These are phyloP conservation scores for Hirschioporus abietinus DNA, from an alignment of 768 basidiomycete species.

Conservation along the genomic window DNA sequence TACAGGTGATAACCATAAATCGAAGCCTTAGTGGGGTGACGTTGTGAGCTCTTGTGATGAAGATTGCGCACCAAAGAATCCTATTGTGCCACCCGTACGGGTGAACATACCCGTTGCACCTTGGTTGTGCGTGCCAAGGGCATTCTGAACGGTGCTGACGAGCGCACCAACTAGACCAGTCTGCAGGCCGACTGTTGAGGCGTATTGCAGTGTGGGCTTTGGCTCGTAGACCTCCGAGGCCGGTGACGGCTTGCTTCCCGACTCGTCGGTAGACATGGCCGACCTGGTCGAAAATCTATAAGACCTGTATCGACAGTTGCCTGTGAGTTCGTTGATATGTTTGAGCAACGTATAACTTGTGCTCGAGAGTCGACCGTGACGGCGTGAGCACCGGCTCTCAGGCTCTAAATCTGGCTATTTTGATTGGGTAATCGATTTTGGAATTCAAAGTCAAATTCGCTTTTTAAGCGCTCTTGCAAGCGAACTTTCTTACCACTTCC, in stretches of 20 bases:
- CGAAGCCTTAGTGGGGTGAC: neutral
- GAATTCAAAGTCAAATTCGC: neutral
- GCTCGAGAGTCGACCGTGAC: too few relatives aligned
- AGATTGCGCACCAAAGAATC: slow-evolving; percentile 71
- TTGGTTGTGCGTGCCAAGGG: slow-evolving; percentile 64
- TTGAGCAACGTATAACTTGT: neutral
- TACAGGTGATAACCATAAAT: neutral
- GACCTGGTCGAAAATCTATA: neutral
- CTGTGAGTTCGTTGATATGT: neutral
- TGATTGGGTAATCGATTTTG: neutral
- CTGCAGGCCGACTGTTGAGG: slow-evolving; percentile 56
- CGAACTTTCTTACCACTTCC: neutral
- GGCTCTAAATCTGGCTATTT: neutral
- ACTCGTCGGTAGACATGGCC: neutral
- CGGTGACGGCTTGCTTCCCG: neutral
- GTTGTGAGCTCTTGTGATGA: neutral
- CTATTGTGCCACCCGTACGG: slow-evolving; percentile 84
- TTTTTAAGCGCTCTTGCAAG: neutral
- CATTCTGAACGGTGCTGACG: slow-evolving; percentile 75
- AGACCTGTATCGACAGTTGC: neutral
- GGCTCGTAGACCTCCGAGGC: slow-evolving; percentile 31
- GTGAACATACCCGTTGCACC: slow-evolving; percentile 86
- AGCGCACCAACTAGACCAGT: slow-evolving; percentile 61
- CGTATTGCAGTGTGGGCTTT: slow-evolving; percentile 51
- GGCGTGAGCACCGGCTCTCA: too few relatives aligned